Evolutionary conservation across 164 flowering plant genomes (phyloP).

Genomic region (Dillenia suffruticosa): DNA sequence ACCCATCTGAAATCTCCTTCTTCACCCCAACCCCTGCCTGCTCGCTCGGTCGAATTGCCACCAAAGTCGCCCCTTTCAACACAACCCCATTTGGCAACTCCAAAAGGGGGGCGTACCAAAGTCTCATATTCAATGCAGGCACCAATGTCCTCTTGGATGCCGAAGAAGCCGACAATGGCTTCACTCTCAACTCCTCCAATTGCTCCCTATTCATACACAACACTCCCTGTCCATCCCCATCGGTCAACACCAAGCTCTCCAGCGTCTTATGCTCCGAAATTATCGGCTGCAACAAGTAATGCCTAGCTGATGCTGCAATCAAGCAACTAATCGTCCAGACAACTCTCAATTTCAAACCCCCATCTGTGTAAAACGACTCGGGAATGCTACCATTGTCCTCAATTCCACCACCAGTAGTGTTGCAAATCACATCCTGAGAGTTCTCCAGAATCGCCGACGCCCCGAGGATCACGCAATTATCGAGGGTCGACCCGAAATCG

Average conservation of each 20-base stretch:
- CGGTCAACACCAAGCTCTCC: slow-evolving; percentile 66
- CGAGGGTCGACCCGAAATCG: slow-evolving; percentile 84
- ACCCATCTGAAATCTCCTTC: slow-evolving; percentile 56
- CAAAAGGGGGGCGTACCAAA: slow-evolving; percentile 80
- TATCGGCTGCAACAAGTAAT: slow-evolving; percentile 78
- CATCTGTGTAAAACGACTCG: slow-evolving; percentile 87
- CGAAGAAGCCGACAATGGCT: slow-evolving; percentile 76
- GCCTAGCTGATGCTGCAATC: slow-evolving; percentile 87
- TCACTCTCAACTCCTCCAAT: slow-evolving; percentile 81
- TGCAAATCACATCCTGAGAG: not conserved
- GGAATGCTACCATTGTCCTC: slow-evolving; percentile 91
- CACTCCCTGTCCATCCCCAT: slow-evolving; percentile 89
- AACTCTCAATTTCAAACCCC: slow-evolving; percentile 77
- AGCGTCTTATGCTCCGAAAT: slow-evolving; percentile 75
- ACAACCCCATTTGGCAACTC: slow-evolving; percentile 72
- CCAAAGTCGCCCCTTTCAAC: slow-evolving; percentile 84
- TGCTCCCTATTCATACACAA: slow-evolving; percentile 80
- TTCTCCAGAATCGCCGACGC: slow-evolving; percentile 52
- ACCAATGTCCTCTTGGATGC: slow-evolving; percentile 85
- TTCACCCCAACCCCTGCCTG: slow-evolving; percentile 29
- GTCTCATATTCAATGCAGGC: slow-evolving; percentile 81
- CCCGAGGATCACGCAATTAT: slow-evolving; percentile 80
- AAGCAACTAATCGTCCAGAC: slow-evolving; percentile 92
- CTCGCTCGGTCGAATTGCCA: slow-evolving; percentile 85
- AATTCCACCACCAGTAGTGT: slow-evolving; percentile 1